Evolutionary conservation across 1,284 basidiomycete species (phyloP), one percentile per base, ranked within the genome.

Genomic region (Moniliophthora roreri): DNA sequence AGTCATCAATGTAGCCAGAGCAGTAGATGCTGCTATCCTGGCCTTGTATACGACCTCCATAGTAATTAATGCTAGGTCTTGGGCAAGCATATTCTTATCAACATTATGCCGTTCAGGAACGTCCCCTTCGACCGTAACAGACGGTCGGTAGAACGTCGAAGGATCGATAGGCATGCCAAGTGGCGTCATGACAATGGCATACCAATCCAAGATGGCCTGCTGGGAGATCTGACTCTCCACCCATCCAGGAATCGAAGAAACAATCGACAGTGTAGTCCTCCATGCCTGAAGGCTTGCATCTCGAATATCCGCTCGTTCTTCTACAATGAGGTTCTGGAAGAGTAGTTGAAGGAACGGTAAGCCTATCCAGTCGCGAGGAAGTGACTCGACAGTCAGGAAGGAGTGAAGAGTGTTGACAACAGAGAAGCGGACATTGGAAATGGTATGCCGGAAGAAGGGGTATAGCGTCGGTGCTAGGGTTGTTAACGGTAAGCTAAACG

Each of bases 361-460:
- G 48, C 84, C 77, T 59, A 97, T 82, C 97, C 97, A 99, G 55
- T 87, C 85, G 58, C 82, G 81, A 2, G 90, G 81, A 32, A 98
- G 79, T 0, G 86, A 81, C 4, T 84, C 72, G 1, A 93, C 87
- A 13, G 79, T 77, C 76, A 98, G 87, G 69, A 99, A 95, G 4
- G 91, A 90, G 48, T 87, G 80, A 4, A 99, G 75, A 0, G 95
- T 95, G 57, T 93, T 89, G 52, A 96, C 91, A 5, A 99, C 95
- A 4, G 97, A 90, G 8, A 96, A 79, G 16, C 97, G 93, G 50
- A 99, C 97, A 58, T 89, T 89, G 0, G 91, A 75, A 64, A 99
- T 99, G 0, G 96, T 97, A 70, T 99, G 97, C 10, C 97, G 90
- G 76, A 99, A 96, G 78, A 97, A 99, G 2, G 95, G 93, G 71